Base-by-base conservation (phyloP, 257 asterid genomes). In the Anisodus acutangulus region DNA sequence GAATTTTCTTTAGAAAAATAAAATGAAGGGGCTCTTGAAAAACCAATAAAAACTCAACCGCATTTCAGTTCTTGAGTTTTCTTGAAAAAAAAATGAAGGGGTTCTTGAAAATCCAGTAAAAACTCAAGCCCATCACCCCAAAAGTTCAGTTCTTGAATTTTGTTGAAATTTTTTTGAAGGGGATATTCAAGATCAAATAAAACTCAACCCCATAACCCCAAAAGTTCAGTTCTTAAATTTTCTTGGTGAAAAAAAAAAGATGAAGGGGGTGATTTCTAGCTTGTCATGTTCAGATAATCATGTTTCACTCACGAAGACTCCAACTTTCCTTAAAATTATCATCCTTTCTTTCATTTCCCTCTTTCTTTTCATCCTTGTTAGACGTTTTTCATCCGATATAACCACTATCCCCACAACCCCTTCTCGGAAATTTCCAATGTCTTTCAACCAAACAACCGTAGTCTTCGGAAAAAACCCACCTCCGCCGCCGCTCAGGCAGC, bases 351-450 rank as follows among this genome's bases (percentile, higher is more conserved):
- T 92, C 80, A 76, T 89, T 86, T 86, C 87, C 13, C 72, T 90
- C 90, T 15, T 87, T 43, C 53, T 89, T 31, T 85, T 90, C 91
- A 72, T 85, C 66, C 85, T 92, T 39, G 81, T 88, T 81, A 89
- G 85, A 80, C 89, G 63, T 39, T 84, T 84, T 81, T 80, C 91
- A 12, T 35, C 81, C 10, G 69, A 60, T 68, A 49, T 63, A 15
- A 55, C 47, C 64, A 9, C 79, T 26, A 6, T 41, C 80, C 80
- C 70, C 3, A 37, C 4, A 13, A 47, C 53, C 39, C 68, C 39
- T 83, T 88, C 84, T 51, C 26, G 2, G 1, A 2, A 6, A 22
- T 76, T 51, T 76, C 63, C 81, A 1, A 76, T 76, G 47, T 76
- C 63, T 53, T 51, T 76, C 43, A 47, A 86, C 84, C 83, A 90